Evolutionary conservation across 2,329 filamentous ascomycete species (phyloP).

Genomic region (Pseudogymnoascus sp.): DNA sequence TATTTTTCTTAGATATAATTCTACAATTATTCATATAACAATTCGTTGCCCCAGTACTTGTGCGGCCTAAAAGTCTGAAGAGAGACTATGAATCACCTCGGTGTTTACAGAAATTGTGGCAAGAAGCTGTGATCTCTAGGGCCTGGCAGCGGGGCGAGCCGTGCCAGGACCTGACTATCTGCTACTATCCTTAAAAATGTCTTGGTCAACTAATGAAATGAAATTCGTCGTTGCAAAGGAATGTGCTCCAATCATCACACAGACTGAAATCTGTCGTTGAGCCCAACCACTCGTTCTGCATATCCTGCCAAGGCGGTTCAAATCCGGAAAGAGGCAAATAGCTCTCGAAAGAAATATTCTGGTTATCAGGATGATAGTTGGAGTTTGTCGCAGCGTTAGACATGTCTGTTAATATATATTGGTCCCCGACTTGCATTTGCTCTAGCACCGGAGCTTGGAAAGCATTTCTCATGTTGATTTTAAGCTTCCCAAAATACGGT

Average conservation of each 20-base stretch:
- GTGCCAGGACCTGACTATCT: too few relatives aligned
- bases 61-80: too few relatives aligned
- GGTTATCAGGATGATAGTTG: neutral
- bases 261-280: neutral
- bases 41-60: neutral
- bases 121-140: too few relatives aligned
- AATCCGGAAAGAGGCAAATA: neutral
- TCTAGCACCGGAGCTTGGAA: neutral
- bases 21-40: neutral
- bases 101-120: too few relatives aligned
- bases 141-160: too few relatives aligned
- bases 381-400: neutral
- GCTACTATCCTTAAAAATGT: neutral
- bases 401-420: neutral
- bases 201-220: neutral
- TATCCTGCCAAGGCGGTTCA: neutral
- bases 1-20: neutral
- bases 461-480: neutral
- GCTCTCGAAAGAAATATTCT: conserved; percentile 3
- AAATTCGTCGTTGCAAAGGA: neutral
- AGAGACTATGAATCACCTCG: too few relatives aligned
- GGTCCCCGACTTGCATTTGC: neutral
- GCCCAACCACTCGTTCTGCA: neutral
- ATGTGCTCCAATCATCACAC: conserved; percentile 1
- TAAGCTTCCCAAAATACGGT: conserved; percentile 35